Percentiles rank a stretch among this genome's conserved stretches.
phyloP scores from a whole-genome alignment of 2,329 filamentous ascomycete genomes.

The Zelopaecilomyces penicillatus region DNA sequence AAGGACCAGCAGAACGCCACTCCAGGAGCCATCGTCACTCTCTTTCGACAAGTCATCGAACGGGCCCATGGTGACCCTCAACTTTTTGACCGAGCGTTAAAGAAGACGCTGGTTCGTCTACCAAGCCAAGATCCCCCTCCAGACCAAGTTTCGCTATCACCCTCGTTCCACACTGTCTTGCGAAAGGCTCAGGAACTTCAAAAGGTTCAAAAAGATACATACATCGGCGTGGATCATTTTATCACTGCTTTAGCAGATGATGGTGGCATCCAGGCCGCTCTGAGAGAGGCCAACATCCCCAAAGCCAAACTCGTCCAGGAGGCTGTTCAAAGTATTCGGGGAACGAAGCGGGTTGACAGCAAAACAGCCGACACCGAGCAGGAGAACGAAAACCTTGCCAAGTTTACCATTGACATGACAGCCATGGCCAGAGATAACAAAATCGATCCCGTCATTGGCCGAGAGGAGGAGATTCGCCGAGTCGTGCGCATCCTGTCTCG shows the following conservation, averaged over 20 bases:
- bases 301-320: constrained; percentile 85
- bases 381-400: constrained; percentile 91
- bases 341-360: constrained; percentile 87
- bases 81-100: constrained; percentile 77
- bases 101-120: constrained; percentile 82
- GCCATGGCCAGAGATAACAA: constrained; percentile 93
- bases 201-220: constrained; percentile 96
- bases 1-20: constrained; percentile 77
- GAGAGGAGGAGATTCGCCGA: constrained; percentile 90
- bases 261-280: constrained; percentile 56
- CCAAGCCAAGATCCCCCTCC: constrained; percentile 94
- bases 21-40: constrained; percentile 55
- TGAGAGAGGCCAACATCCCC: constrained; percentile 83
- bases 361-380: constrained; percentile 90
- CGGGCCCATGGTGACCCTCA: constrained; percentile 89
- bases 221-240: constrained; percentile 88
- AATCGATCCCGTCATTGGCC: constrained; percentile 92
- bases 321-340: constrained; percentile 85
- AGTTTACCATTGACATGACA: constrained; percentile 99
- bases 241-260: constrained; percentile 83
- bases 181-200: constrained; percentile 81
- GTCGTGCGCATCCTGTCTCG: constrained; percentile 87
- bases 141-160: constrained; percentile 75
- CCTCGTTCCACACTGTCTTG: constrained; percentile 72
- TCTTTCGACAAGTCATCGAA: constrained; percentile 92